Percentiles rank a stretch among this genome's conserved stretches.
Evolutionary conservation across 1,284 basidiomycete genomes (phyloP).

Genomic region (Vanrija sp.): DNA sequence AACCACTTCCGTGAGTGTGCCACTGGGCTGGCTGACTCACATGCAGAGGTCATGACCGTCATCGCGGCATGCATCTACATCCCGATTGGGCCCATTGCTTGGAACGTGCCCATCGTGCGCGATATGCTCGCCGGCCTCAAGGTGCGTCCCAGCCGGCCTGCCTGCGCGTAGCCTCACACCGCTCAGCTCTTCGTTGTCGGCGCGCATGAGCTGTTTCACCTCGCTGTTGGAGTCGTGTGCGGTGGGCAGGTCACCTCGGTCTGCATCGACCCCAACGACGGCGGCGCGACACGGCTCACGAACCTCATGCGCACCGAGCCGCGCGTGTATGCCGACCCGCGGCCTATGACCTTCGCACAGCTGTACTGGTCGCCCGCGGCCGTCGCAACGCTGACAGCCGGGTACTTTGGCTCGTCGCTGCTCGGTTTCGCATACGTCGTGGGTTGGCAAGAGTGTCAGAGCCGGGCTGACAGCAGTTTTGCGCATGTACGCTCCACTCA

Average conservation of each 20-base stretch:
- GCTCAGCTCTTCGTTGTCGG: constrained; percentile 45
- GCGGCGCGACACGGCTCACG: constrained; percentile 44
- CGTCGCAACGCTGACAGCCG: constrained; percentile 36
- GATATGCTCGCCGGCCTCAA: constrained; percentile 43
- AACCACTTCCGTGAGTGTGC: constrained; percentile 2
- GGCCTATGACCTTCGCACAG: constrained; percentile 26
- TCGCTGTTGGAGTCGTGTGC: constrained; percentile 39
- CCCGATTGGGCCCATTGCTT: constrained; percentile 37
- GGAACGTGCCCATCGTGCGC: constrained; percentile 44
- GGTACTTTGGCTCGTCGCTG: constrained; percentile 42
- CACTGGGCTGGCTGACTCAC: neutral
- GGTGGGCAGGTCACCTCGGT: constrained; percentile 45
- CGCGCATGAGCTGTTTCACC: constrained; percentile 45
- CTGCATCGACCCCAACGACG: constrained; percentile 48
- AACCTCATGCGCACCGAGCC: constrained; percentile 30
- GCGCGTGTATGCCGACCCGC: neutral
- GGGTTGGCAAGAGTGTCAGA: constrained; percentile 15
- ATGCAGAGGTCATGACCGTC: constrained; percentile 43
- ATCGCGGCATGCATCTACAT: constrained; percentile 47
- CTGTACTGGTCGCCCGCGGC: constrained; percentile 35
- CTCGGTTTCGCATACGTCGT: constrained; percentile 46
- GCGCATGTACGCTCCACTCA: neutral
- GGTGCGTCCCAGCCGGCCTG: constrained; percentile 23
- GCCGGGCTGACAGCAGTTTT: neutral
- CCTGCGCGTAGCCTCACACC: neutral